Conservation (phyloP, 768 basidiomycete species). For the Suillus alpinus region DNA sequence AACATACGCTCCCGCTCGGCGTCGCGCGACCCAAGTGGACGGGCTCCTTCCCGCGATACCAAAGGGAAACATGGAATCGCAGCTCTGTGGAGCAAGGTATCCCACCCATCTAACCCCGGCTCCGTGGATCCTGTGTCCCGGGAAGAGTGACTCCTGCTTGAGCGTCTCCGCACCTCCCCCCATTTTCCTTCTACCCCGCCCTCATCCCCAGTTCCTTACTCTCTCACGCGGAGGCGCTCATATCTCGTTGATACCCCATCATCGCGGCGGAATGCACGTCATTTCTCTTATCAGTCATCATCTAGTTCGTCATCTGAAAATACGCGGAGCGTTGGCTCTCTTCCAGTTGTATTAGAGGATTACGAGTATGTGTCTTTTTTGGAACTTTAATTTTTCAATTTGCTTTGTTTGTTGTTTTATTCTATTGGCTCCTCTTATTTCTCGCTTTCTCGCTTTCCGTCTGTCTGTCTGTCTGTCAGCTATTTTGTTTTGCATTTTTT, state of each 20-base stretch:
- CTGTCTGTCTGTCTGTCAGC: not conserved
- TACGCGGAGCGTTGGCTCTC: not conserved
- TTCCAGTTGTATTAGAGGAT: conserved; percentile 10
- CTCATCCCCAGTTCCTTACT: not conserved
- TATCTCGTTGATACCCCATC: not conserved
- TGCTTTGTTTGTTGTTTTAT: not conserved
- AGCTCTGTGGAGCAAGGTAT: conserved; percentile 28
- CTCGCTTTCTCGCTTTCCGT: not conserved
- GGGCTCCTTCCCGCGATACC: conserved; percentile 20
- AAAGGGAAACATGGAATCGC: conserved; percentile 28
- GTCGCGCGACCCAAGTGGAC: conserved; percentile 26
- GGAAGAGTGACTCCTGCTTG: not conserved
- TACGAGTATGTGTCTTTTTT: conserved; percentile 11
- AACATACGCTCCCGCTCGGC: conserved; percentile 51
- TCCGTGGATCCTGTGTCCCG: not conserved
- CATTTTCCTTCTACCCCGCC: not conserved
- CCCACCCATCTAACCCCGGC: conserved; percentile 15
- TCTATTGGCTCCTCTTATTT: not conserved
- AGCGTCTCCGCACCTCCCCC: not conserved
- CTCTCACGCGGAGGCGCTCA: conserved; percentile 1
- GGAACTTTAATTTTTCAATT: not conserved
- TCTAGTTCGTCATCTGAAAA: not conserved
- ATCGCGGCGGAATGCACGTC: not conserved
- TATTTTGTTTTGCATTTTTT: not conserved
- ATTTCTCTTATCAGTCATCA: not conserved